These are phyloP conservation scores for Carallia pectinifolia DNA, from an alignment of 345 rosid genomes.

Conservation along the genomic window DNA sequence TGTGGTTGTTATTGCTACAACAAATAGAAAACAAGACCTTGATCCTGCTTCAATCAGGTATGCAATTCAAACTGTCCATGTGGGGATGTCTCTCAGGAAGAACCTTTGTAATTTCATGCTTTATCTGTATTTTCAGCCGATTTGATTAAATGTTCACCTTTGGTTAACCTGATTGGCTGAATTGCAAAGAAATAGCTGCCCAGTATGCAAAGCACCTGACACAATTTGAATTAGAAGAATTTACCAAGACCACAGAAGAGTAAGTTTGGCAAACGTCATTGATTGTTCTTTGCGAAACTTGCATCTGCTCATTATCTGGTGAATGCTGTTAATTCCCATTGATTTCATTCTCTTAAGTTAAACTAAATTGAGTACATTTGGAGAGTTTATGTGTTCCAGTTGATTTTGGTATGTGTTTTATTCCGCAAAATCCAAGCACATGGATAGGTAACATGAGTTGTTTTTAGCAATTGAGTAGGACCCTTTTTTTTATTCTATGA, in stretches of 20 bases:
- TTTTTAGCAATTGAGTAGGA: background rate
- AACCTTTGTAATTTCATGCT: background rate
- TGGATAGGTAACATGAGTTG: background rate
- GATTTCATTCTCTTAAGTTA: background rate
- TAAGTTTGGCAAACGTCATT: slow-evolving; percentile 20
- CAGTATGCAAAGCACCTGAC: slow-evolving; percentile 86
- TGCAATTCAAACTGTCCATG: background rate
- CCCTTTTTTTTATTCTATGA: too few species aligned
- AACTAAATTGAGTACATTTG: background rate
- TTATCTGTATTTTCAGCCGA: slow-evolving; percentile 48
- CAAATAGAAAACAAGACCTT: slow-evolving; percentile 93
- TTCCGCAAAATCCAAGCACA: background rate
- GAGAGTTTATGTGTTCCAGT: background rate
- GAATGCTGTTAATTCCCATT: background rate
- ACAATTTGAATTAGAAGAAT: slow-evolving; percentile 60
- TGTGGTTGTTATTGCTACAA: slow-evolving; percentile 88
- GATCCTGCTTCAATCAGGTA: slow-evolving; percentile 93
- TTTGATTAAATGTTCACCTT: slow-evolving; percentile 85
- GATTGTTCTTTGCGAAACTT: background rate
- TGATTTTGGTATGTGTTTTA: background rate
- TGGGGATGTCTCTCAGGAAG: background rate
- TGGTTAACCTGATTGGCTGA: slow-evolving; percentile 65
- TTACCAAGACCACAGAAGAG: slow-evolving; percentile 65
- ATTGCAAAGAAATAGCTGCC: slow-evolving; percentile 65
- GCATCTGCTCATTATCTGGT: background rate